Percentiles rank a stretch among this genome's conserved stretches.
Evolutionary conservation across 768 basidiomycete species (phyloP).

Genomic region (Amyloporia xantha): DNA sequence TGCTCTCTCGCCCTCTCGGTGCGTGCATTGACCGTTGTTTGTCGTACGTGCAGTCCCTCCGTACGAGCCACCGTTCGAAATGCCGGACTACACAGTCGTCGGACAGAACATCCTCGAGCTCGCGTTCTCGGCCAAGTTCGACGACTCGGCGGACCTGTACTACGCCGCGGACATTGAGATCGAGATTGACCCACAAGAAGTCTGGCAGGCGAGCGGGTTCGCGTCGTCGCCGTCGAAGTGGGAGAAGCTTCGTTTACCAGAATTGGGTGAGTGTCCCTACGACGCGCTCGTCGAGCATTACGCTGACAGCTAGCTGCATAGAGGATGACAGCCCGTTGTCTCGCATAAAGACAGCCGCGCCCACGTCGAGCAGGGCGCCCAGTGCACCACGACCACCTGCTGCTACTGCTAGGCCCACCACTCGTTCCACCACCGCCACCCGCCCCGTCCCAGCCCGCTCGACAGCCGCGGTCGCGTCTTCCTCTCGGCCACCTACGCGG

Average conservation of each 20-base stretch:
- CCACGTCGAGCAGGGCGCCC: too few species aligned
- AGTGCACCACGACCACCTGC: too few species aligned
- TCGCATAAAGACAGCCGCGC: neutral
- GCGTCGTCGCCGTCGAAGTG: neutral
- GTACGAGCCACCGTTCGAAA: constrained; percentile 41
- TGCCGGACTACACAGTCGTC: constrained; percentile 41
- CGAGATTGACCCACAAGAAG: constrained; percentile 11
- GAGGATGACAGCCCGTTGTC: neutral
- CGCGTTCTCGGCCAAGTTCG: constrained; percentile 29
- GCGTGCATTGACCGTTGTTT: neutral
- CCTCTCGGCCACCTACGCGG: too few species aligned
- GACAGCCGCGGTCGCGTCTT: too few species aligned
- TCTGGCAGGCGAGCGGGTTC: constrained; percentile 9
- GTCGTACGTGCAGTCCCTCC: constrained; percentile 28
- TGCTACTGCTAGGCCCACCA: too few species aligned
- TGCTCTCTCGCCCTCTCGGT: constrained; percentile 3
- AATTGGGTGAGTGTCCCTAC: constrained; percentile 9
- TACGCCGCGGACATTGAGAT: constrained; percentile 15
- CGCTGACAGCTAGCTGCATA: neutral
- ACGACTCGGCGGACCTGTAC: constrained; percentile 25
- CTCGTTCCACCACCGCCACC: too few species aligned
- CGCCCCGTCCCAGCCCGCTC: too few species aligned
- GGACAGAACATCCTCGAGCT: constrained; percentile 32
- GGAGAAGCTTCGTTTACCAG: constrained; percentile 5
- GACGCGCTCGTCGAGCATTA: neutral